Evolutionary conservation across 306 rosid genomes (phyloP).

Genomic region (Cicer yamashitae): DNA sequence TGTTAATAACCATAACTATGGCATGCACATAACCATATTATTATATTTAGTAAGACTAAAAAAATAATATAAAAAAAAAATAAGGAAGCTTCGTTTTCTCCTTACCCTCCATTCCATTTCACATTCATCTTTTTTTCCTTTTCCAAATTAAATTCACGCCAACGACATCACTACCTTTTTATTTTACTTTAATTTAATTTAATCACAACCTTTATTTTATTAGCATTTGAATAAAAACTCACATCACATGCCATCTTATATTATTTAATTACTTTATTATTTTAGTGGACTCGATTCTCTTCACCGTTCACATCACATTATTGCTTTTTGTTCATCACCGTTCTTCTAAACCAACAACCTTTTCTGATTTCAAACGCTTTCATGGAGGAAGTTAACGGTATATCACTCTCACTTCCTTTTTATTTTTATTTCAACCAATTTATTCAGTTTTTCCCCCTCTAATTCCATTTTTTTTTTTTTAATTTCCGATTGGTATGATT

Average conservation of each 20-base stretch:
- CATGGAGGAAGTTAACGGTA: slow-evolving; percentile 61
- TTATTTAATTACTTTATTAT: background rate
- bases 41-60: too few species aligned
- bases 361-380: slow-evolving; percentile 1
- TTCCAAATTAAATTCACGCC: background rate
- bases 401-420: background rate
- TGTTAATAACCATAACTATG: too few species aligned
- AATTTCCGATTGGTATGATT: background rate
- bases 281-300: slow-evolving; percentile 43
- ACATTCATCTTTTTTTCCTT: background rate
- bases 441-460: background rate
- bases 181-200: background rate
- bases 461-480: background rate
- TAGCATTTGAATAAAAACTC: background rate
- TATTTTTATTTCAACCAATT: background rate
- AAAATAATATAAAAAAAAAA: background rate
- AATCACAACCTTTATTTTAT: background rate
- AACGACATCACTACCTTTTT: background rate
- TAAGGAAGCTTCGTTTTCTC: background rate
- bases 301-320: background rate
- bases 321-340: background rate
- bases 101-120: background rate
- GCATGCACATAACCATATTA: too few species aligned
- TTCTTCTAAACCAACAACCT: background rate
- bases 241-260: background rate